These are phyloP conservation scores for Ceratocystis papillata DNA, from an alignment of 2,329 filamentous ascomycete genomes.

Conservation along the genomic window DNA sequence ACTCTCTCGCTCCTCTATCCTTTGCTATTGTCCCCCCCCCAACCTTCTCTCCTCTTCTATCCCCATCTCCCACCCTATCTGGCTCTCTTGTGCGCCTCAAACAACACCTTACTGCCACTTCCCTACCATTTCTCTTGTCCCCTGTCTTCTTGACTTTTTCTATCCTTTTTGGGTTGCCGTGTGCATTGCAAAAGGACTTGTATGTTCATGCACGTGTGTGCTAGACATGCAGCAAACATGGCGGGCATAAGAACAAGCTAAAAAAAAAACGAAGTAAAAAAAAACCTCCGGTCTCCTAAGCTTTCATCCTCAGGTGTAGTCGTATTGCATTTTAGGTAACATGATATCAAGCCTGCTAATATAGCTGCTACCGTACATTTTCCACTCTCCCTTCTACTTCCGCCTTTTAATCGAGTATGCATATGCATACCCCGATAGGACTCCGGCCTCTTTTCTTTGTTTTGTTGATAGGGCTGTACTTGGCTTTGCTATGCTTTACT, in stretches of 20 bases:
- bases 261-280: background rate
- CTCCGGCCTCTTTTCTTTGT: background rate
- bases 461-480: too few species aligned
- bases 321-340: background rate
- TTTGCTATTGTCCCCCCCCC: too few species aligned
- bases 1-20: too few species aligned
- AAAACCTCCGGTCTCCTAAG: background rate
- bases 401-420: background rate
- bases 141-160: background rate
- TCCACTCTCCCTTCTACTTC: background rate
- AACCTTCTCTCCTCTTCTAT: too few species aligned
- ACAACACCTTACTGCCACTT: background rate
- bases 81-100: too few species aligned
- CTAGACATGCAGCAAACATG: conserved; percentile 2
- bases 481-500: background rate
- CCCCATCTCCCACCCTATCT: too few species aligned
- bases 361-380: background rate
- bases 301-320: background rate
- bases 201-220: background rate
- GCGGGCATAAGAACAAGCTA: background rate
- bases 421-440: background rate
- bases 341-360: background rate
- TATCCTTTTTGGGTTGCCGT: background rate
- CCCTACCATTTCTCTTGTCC: background rate
- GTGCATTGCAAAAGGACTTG: background rate